A percentile compares a stretch with the other conserved stretches of the same genome.
phyloP scores from a whole-genome alignment of 164 flowering plant species.

The Vitis rupestris region DNA sequence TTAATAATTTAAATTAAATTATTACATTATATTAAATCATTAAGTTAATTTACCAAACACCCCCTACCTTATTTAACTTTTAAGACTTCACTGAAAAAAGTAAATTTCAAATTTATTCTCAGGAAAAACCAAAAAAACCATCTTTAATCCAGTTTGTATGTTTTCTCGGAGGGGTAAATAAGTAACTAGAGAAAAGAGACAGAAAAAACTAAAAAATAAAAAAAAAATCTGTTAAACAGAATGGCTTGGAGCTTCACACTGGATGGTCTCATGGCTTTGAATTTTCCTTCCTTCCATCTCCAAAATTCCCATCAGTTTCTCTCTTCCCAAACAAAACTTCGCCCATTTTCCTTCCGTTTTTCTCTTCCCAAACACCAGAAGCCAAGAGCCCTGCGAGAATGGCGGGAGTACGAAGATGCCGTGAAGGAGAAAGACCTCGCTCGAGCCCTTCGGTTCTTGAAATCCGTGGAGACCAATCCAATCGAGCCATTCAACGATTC shows the following conservation, averaged over 20 bases:
- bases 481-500: slow-evolving; percentile 11
- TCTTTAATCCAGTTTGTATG: too few species aligned
- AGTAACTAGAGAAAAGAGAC: too few species aligned
- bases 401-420: slow-evolving; percentile 87
- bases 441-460: slow-evolving; percentile 67
- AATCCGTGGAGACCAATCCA: slow-evolving; percentile 31
- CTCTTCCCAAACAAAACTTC: not conserved
- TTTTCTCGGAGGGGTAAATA: too few species aligned
- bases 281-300: not conserved
- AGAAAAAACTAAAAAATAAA: too few species aligned
- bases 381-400: slow-evolving; percentile 42
- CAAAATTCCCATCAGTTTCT: slow-evolving; percentile 9
- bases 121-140: too few species aligned
- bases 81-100: too few species aligned
- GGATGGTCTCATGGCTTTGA: not conserved
- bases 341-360: slow-evolving; percentile 1
- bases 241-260: not conserved
- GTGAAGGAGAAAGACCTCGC: slow-evolving; percentile 84
- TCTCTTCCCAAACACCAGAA: not conserved
- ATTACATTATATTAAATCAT: too few species aligned
- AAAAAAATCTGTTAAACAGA: too few species aligned
- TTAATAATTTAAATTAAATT: too few species aligned
- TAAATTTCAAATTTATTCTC: too few species aligned
- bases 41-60: too few species aligned
- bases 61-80: too few species aligned